A percentile compares a stretch with the other conserved stretches of the same genome.
phyloP scores from a whole-genome alignment of 352 stramenopile genomes.

The Globisporangium canariense region DNA sequence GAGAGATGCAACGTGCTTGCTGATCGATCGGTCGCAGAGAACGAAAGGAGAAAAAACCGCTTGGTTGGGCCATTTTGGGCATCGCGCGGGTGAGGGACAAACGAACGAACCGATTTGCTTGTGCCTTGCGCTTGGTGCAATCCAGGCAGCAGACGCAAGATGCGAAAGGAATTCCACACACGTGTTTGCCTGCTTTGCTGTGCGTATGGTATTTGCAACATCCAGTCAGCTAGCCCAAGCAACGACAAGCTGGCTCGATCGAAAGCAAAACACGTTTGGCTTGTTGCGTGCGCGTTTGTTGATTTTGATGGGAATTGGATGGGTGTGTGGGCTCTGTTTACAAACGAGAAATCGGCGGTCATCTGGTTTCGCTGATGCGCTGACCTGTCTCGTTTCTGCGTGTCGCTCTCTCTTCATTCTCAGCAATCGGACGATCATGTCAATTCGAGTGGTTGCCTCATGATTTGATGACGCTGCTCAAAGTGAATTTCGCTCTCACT shows the following conservation, averaged over 20 bases:
- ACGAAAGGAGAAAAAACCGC: neutral
- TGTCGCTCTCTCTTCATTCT: neutral
- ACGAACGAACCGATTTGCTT: neutral
- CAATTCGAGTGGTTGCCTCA: constrained; percentile 7
- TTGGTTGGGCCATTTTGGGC: neutral
- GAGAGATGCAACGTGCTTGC: neutral
- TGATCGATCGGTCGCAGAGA: neutral
- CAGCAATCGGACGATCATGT: constrained; percentile 1
- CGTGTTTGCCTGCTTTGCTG: neutral
- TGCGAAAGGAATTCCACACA: neutral
- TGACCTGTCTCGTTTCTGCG: neutral
- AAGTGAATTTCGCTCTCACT: too few species aligned
- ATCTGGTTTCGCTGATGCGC: neutral
- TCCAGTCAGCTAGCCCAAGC: neutral
- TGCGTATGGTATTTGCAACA: neutral
- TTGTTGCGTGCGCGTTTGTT: neutral
- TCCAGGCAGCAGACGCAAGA: neutral
- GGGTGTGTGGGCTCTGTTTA: neutral
- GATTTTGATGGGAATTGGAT: neutral
- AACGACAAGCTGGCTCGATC: neutral
- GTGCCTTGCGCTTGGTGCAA: neutral
- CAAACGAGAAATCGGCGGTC: neutral
- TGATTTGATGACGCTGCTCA: neutral
- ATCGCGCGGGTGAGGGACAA: neutral
- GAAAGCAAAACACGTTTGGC: neutral